Evolutionary conservation across 352 stramenopile genomes (phyloP), one percentile per base, ranked within the genome.

Genomic region (Blastocystis sp.): DNA sequence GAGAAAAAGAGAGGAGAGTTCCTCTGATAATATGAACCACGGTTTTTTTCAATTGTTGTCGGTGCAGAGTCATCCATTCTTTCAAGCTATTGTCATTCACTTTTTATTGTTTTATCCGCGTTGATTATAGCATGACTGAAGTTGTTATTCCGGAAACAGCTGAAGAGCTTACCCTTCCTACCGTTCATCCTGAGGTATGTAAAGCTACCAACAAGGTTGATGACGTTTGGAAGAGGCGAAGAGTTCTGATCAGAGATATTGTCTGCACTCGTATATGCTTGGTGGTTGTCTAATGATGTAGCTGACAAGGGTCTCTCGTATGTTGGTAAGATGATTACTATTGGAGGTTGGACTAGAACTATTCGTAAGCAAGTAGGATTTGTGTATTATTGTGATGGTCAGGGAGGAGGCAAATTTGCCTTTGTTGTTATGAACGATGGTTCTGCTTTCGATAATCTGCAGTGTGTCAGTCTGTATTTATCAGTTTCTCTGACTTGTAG

Each of bases 361-460:
- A 94, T 98, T 40, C 93, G 96, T 87, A 97, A 97, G 81, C 96
- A 98, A 93, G 98, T 98, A 91, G 97, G 94, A 37, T n/a, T 33
- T 68, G 1, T 1, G 30, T 1, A 40, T 53, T 35, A 44, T 13
- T 22, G 9, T 44, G 48, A 69, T 42, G 27, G 22, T 24, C 27
- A 89, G 66, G 78, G 78, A 44, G 78, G 78, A 66, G 78, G 78
- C 53, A 78, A 76, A 19, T 93, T 98, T 70, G 96, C 93, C 58
- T 98, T 99, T 91, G 92, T 98, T 42, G 96, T 98, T 91, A 93
- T 98, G 58, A 98, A 98, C 91, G 95, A 98, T 91, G 95, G 95
- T 60, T 97, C 94, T 58, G 96, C 93, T 90, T 93, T 98, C 76
- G 91, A 92, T 11, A 95, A 95, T 77, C 94, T 98, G 90, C 95